Conservation (phyloP, 2,329 filamentous ascomycete genomes). For the Paraphoma chrysanthemicola region DNA sequence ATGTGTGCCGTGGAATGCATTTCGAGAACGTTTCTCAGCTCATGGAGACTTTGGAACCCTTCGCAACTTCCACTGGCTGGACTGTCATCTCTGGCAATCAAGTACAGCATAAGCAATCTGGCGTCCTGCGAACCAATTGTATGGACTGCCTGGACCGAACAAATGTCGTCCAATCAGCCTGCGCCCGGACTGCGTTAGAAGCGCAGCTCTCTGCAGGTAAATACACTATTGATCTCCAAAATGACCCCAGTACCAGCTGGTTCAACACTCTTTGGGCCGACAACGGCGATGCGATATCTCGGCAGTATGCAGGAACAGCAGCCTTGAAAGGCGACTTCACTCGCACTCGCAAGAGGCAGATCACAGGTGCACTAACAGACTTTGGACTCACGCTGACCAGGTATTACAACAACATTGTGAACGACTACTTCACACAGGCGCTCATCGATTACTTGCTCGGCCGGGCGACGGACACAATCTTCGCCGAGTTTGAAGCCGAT, state of each 20-base stretch:
- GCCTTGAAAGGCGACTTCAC: slow-evolving; percentile 98
- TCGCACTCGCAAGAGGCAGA: slow-evolving; percentile 86
- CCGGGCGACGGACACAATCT: slow-evolving; percentile 82
- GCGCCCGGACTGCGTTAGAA: slow-evolving; percentile 83
- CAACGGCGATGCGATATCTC: slow-evolving; percentile 94
- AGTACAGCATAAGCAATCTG: slow-evolving; percentile 64
- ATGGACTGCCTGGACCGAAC: slow-evolving; percentile 98
- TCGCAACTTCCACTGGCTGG: slow-evolving; percentile 75
- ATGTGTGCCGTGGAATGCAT: slow-evolving; percentile 92
- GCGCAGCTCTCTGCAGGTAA: slow-evolving; percentile 77
- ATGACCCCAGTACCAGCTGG: slow-evolving; percentile 83
- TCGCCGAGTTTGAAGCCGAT: slow-evolving; percentile 91
- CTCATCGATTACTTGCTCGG: slow-evolving; percentile 94
- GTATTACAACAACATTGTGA: slow-evolving; percentile 87
- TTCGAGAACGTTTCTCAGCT: slow-evolving; percentile 92
- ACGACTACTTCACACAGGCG: slow-evolving; percentile 95
- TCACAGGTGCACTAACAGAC: slow-evolving; percentile 89
- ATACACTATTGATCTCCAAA: slow-evolving; percentile 75
- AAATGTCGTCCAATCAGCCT: slow-evolving; percentile 93
- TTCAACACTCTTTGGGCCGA: slow-evolving; percentile 98
- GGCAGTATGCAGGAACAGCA: slow-evolving; percentile 93
- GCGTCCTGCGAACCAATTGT: slow-evolving; percentile 91
- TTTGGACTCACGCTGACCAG: slow-evolving; percentile 85
- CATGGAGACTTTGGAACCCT: slow-evolving; percentile 71
- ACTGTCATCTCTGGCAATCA: slow-evolving; percentile 63